A percentile compares a stretch with the other conserved stretches of the same genome.
phyloP scores from a whole-genome alignment of 2,329 filamentous ascomycete genomes.

The Beauveria bassiana region DNA sequence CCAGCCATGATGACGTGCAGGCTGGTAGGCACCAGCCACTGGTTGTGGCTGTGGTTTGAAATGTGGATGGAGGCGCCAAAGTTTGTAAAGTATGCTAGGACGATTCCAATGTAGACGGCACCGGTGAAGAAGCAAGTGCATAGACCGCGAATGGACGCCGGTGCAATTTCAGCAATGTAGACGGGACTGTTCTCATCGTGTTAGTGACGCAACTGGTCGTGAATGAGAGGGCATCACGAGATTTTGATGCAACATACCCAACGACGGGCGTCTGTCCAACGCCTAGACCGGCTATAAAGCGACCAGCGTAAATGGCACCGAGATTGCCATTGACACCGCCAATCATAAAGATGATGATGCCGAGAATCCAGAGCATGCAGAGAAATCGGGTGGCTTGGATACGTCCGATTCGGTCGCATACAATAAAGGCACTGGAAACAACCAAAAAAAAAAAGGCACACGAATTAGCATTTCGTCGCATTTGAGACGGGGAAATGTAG shows the following conservation, averaged over 20 bases:
- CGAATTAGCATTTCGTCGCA: slow-evolving; percentile 1
- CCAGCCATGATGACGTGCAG: slow-evolving; percentile 72
- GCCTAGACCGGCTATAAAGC: slow-evolving; percentile 59
- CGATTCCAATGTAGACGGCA: slow-evolving; percentile 66
- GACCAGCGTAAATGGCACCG: slow-evolving; percentile 53
- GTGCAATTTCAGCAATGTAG: slow-evolving; percentile 66
- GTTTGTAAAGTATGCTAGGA: slow-evolving; percentile 71
- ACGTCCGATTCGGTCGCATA: slow-evolving; percentile 55
- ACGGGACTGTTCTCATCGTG: slow-evolving; percentile 37
- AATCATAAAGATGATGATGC: slow-evolving; percentile 52
- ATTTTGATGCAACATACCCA: slow-evolving; percentile 27
- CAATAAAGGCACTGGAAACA: slow-evolving; percentile 42
- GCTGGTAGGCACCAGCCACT: slow-evolving; percentile 62
- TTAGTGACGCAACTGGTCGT: background rate
- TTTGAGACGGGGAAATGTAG: background rate
- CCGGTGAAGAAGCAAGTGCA: slow-evolving; percentile 53
- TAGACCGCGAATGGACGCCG: slow-evolving; percentile 61
- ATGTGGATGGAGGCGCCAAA: slow-evolving; percentile 50
- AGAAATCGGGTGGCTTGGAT: slow-evolving; percentile 54
- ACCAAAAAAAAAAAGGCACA: background rate
- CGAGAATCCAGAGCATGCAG: slow-evolving; percentile 49
- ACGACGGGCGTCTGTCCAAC: slow-evolving; percentile 62
- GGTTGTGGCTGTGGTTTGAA: slow-evolving; percentile 34
- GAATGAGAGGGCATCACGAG: background rate
- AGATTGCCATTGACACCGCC: slow-evolving; percentile 42